Conservation (phyloP, 345 rosid genomes). For the Odontarrhena argentea region DNA sequence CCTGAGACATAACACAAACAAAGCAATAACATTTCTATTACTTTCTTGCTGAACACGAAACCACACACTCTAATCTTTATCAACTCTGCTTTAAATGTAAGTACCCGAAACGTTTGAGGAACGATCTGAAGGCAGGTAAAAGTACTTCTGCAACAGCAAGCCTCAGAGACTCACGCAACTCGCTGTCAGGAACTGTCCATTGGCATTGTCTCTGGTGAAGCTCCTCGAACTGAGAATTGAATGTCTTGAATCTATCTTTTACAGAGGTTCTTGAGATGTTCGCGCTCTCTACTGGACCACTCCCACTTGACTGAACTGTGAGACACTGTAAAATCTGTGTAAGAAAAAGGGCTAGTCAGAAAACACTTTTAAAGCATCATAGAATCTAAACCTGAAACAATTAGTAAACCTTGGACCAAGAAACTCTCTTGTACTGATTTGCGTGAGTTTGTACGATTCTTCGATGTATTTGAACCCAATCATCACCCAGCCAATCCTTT, state of each 20-base stretch:
- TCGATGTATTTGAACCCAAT: slow-evolving; percentile 98
- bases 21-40: not conserved
- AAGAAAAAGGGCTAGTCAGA: slow-evolving; percentile 1
- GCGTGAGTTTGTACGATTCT: slow-evolving; percentile 97
- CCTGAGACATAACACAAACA: slow-evolving; percentile 45
- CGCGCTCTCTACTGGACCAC: slow-evolving; percentile 42
- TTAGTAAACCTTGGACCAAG: slow-evolving; percentile 86
- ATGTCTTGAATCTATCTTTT: slow-evolving; percentile 91
- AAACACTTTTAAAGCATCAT: not conserved
- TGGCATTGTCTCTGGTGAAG: slow-evolving; percentile 91
- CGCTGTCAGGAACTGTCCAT: slow-evolving; percentile 98
- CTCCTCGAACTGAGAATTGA: slow-evolving; percentile 87
- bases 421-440: slow-evolving; percentile 93
- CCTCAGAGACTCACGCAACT: slow-evolving; percentile 83
- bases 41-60: slow-evolving; percentile 5
- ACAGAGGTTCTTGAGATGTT: slow-evolving; percentile 70
- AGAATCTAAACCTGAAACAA: not conserved
- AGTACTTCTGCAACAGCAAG: slow-evolving; percentile 98
- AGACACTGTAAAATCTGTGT: slow-evolving; percentile 93
- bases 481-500: slow-evolving; percentile 92
- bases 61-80: slow-evolving; percentile 22
- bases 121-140: slow-evolving; percentile 93
- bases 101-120: slow-evolving; percentile 82
- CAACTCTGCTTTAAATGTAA: not conserved
- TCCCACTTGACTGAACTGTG: slow-evolving; percentile 59